phyloP scores from a whole-genome alignment of 371 early-diverging fungal species.

The Batkoa obscura region DNA sequence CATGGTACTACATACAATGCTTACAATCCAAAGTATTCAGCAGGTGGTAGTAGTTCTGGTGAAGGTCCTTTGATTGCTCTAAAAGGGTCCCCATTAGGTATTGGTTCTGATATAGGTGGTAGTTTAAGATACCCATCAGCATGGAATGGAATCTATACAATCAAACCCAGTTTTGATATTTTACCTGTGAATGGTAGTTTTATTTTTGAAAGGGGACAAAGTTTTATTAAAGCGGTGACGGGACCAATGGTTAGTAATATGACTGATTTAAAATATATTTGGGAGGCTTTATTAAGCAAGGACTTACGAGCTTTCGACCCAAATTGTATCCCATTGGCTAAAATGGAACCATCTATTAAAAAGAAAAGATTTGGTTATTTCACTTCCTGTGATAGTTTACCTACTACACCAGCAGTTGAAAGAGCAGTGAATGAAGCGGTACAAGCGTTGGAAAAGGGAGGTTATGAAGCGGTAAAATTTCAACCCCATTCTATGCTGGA shows the following conservation, averaged over 20 bases:
- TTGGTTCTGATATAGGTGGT: slow-evolving; percentile 2
- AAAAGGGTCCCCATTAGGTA: slow-evolving; percentile 2
- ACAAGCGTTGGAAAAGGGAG: not conserved
- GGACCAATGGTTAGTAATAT: slow-evolving; percentile 1
- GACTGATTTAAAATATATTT: not conserved
- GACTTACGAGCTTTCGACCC: not conserved
- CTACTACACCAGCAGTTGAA: not conserved
- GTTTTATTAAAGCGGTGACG: not conserved
- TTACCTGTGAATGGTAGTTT: not conserved
- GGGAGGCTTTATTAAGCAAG: not conserved
- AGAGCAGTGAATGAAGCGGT: not conserved
- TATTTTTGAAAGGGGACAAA: not conserved
- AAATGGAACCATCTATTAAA: not conserved
- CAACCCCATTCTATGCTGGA: not conserved
- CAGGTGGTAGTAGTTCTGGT: slow-evolving; percentile 8
- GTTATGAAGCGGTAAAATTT: not conserved
- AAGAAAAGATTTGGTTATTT: not conserved
- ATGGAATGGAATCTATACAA: not conserved
- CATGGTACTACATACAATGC: slow-evolving; percentile 7
- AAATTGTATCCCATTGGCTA: not conserved
- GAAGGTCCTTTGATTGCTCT: slow-evolving; percentile 5
- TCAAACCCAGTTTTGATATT: slow-evolving; percentile 5
- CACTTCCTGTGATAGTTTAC: not conserved
- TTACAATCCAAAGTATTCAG: slow-evolving; percentile 1
- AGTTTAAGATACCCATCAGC: not conserved